A percentile compares a stretch with the other conserved stretches of the same genome.
phyloP scores from a whole-genome alignment of 2,329 filamentous ascomycete genomes.

The Penicillium expansum region DNA sequence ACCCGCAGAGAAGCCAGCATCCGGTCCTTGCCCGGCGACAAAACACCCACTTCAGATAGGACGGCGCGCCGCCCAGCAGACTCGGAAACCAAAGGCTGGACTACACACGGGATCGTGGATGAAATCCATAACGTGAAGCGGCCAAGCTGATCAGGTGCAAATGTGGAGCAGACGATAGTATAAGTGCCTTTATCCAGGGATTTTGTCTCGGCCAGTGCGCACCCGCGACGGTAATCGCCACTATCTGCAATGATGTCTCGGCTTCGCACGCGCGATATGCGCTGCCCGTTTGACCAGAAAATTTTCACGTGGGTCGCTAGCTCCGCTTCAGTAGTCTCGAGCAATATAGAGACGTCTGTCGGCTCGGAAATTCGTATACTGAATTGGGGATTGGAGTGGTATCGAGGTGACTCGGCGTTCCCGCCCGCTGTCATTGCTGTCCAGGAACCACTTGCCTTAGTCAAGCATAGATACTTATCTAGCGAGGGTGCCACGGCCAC shows the following conservation, averaged over 20 bases:
- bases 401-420: slow-evolving; percentile 71
- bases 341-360: slow-evolving; percentile 67
- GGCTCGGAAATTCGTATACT: slow-evolving; percentile 56
- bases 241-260: slow-evolving; percentile 79
- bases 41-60: slow-evolving; percentile 41
- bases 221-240: slow-evolving; percentile 82
- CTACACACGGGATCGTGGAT: slow-evolving; percentile 52
- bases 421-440: slow-evolving; percentile 77
- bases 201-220: slow-evolving; percentile 64
- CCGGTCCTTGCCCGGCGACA: slow-evolving; percentile 54
- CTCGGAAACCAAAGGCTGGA: slow-evolving; percentile 66
- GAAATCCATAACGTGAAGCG: slow-evolving; percentile 74
- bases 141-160: slow-evolving; percentile 74
- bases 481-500: slow-evolving; percentile 62
- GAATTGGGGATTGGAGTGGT: slow-evolving; percentile 86
- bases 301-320: slow-evolving; percentile 81
- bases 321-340: slow-evolving; percentile 65
- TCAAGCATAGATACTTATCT: slow-evolving; percentile 58
- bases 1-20: slow-evolving; percentile 53
- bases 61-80: slow-evolving; percentile 70
- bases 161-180: slow-evolving; percentile 87
- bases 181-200: slow-evolving; percentile 70
- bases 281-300: slow-evolving; percentile 71
- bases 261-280: slow-evolving; percentile 64
- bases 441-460: slow-evolving; percentile 67